Percentiles rank a stretch among this genome's conserved stretches.
Conservation (phyloP, 1,284 basidiomycete species). For the Cutaneotrichosporon arboriforme region DNA sequence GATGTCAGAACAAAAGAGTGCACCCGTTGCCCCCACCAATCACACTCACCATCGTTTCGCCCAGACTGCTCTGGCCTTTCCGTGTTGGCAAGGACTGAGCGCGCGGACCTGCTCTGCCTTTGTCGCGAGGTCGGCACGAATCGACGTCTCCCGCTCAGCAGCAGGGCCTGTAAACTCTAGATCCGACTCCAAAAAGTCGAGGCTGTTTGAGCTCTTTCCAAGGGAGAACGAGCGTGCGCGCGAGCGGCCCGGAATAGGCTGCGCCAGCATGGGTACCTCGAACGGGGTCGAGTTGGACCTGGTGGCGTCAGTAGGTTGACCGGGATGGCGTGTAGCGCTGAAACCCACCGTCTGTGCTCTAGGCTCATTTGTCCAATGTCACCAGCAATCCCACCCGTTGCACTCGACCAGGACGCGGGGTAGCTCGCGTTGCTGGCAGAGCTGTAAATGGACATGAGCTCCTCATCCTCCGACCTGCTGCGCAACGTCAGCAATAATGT, state of each 20-base stretch:
- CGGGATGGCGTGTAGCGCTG: not conserved
- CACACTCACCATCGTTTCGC: conserved; percentile 36
- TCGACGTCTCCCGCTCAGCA: conserved; percentile 27
- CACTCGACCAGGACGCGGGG: conserved; percentile 25
- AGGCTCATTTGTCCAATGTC: conserved; percentile 28
- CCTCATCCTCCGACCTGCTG: conserved; percentile 35
- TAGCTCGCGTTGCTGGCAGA: conserved; percentile 21
- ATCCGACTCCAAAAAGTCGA: conserved; percentile 19
- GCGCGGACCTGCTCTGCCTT: conserved; percentile 18
- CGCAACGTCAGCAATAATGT: conserved; percentile 4
- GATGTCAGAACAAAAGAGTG: not conserved
- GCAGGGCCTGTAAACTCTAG: conserved; percentile 25
- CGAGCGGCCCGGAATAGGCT: conserved; percentile 6
- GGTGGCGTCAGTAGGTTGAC: conserved; percentile 1
- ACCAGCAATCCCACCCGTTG: conserved; percentile 18
- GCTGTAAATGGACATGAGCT: conserved; percentile 25
- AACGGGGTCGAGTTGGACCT: conserved; percentile 18
- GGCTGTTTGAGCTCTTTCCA: conserved; percentile 17
- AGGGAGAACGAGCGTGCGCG: conserved; percentile 20
- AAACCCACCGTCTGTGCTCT: conserved; percentile 31
- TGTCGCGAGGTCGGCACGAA: conserved; percentile 23
- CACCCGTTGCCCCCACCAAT: not conserved
- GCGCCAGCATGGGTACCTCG: conserved; percentile 12
- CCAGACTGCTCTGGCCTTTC: conserved; percentile 37
- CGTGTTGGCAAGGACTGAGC: conserved; percentile 27